Base-by-base conservation (phyloP, 1,139 yeast species). In the Hansenula sp. region DNA sequence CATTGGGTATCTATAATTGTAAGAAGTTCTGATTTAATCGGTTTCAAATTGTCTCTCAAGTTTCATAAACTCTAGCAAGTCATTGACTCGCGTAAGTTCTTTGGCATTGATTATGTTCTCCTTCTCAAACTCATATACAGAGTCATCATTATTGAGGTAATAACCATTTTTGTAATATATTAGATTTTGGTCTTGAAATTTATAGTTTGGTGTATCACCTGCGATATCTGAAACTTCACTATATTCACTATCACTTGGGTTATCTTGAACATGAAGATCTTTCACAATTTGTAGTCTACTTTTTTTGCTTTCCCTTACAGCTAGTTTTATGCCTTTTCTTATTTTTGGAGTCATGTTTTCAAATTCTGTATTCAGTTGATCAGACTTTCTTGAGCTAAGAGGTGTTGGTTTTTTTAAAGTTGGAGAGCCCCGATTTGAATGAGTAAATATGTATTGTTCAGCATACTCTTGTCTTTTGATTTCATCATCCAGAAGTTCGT, bases 121-220 rank as follows among this genome's bases (percentile, higher is more conserved):
- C 34, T 45, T 51, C 18, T 48, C 52, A n/a, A 43, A 17, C 16
- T 51, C 55, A 40, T 45, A 52, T 13, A 47, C 32, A 0, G 52
- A 44, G 18, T 52, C 55, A 29, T 54, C 56, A 17, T 37, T 43
- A n/a, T 42, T 40, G 16, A 50, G 28, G 36, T 54, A 54, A 27
- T 53, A 53, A 0, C 57, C 57, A 33, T 54, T 54, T 29, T 54
- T 52, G 40, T 51, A 50, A 39, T 52, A 52, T 3, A 51, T 39
- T 20, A 53, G 33, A 14, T 52, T 44, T 14, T 21, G 21, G 29
- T 45, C 48, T 18, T 41, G 43, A 13, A 50, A 28, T 31, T 50
- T 51, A 30, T 50, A 54, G 28, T 51, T 52, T 21, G 57, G 57
- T 0, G 58, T 52, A n/a, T 51, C 52, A 6, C 51, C 55, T 12